Base-by-base conservation (phyloP, 1,284 basidiomycete genomes). In the Meira miltonrushii region DNA sequence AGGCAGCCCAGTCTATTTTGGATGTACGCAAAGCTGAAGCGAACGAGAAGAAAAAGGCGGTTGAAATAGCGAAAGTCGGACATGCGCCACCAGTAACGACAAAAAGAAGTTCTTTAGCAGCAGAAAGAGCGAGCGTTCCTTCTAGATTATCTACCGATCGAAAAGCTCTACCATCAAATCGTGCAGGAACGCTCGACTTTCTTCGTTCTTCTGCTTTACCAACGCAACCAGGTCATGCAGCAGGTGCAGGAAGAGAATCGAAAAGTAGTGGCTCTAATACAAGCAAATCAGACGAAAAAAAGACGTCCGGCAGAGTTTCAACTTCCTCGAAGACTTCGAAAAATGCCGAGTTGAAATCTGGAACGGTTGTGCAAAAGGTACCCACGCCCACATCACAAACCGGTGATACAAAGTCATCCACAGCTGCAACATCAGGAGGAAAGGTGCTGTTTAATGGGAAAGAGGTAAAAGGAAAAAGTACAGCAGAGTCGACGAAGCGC, bases 1-100 rank as follows among this genome's bases (percentile, higher is more conserved):
- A 60, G 28, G 69, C 63, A 38, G 69, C 67, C 23, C 63, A 67
- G 12, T 69, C 65, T 11, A 58, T 71, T 46, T 56, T 71, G 23
- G 49, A 65, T 48, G 56, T 69, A 33, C 25, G 49, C 17, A 25
- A 19, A 6, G 17, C 19, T 17, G 25, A 15, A 19, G 13, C 28
- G 48, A 25, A 57, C 33, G 48, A n/a, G 5, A 21, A 13, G 13
- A n/a, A 17, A 8, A 33, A 33, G 28, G 28, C 4, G 8, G 3
- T 8, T 4, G 28, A 33, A 33, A 4, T 33, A 33, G 28, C 28
- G 8, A 33, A 33, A 8, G 28, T 33, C 4, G 28, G 28, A 33
- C 8, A 33, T 33, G 28, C 28, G 8, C 28, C 28, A 33, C 28
- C n/a, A n/a, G n/a, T 33, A 4, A 33, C 28, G 8, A 33, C 28